A percentile compares a stretch with the other conserved stretches of the same genome.
These are phyloP conservation scores for Pistacia atlantica DNA, from an alignment of 345 rosid genomes.

Conservation along the genomic window DNA sequence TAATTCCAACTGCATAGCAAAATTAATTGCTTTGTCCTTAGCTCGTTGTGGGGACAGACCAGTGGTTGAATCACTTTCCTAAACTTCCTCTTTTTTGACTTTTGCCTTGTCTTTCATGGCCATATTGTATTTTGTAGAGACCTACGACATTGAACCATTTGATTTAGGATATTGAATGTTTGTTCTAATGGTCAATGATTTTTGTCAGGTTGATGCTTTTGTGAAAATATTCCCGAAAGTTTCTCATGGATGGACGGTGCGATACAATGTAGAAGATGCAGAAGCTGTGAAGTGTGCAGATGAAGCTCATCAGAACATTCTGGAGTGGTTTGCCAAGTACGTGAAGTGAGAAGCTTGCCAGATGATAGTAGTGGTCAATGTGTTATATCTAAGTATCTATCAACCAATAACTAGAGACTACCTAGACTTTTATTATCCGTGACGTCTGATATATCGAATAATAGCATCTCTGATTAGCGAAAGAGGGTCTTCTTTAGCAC, in stretches of 20 bases:
- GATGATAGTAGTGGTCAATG: neutral
- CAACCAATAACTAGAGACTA: neutral
- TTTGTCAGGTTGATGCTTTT: slow-evolving; percentile 48
- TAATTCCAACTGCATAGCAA: neutral
- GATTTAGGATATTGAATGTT: neutral
- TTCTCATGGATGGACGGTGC: slow-evolving; percentile 72
- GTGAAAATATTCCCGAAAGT: slow-evolving; percentile 82
- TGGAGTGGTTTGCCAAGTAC: slow-evolving; percentile 60
- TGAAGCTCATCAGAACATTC: slow-evolving; percentile 68
- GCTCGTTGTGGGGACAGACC: neutral
- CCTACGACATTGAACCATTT: neutral
- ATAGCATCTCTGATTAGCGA: too few relatives aligned
- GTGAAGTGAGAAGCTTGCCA: slow-evolving; percentile 44
- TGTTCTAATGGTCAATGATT: neutral
- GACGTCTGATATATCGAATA: neutral
- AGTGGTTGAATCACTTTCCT: neutral
- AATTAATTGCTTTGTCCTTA: neutral
- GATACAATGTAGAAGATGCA: slow-evolving; percentile 54
- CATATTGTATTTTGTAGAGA: neutral
- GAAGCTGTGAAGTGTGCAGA: slow-evolving; percentile 53
- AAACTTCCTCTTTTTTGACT: neutral
- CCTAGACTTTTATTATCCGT: neutral
- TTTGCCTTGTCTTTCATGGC: slow-evolving; percentile 1
- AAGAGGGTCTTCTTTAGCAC: neutral
- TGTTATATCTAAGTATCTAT: neutral